phyloP scores from a whole-genome alignment of 2,329 filamentous ascomycete genomes.

The Intubia oerlemansii region DNA sequence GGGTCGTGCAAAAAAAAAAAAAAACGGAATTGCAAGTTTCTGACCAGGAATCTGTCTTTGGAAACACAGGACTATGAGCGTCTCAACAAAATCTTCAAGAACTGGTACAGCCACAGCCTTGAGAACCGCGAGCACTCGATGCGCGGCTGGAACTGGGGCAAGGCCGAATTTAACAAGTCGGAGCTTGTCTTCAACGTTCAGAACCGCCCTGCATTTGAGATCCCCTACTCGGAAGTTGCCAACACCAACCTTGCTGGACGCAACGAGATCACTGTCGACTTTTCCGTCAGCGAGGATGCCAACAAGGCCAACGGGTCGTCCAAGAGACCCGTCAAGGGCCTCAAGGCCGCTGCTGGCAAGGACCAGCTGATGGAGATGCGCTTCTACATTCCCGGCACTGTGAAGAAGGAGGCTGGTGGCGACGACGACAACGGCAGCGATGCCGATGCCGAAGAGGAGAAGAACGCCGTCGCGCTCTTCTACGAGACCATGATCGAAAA shows the following conservation, averaged over 20 bases:
- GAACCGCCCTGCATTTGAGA: slow-evolving; percentile 88
- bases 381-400: slow-evolving; percentile 90
- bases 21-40: too few relatives aligned
- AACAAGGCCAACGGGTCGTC: slow-evolving; percentile 24
- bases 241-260: slow-evolving; percentile 96
- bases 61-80: slow-evolving; percentile 86
- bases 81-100: slow-evolving; percentile 81
- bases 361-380: slow-evolving; percentile 97
- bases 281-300: slow-evolving; percentile 53
- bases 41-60: background rate
- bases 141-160: slow-evolving; percentile 98
- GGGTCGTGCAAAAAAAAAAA: background rate
- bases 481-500: slow-evolving; percentile 97
- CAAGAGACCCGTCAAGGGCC: slow-evolving; percentile 55
- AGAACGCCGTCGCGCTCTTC: slow-evolving; percentile 91
- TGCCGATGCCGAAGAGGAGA: slow-evolving; percentile 53
- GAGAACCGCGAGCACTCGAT: slow-evolving; percentile 88
- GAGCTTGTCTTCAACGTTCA: slow-evolving; percentile 94
- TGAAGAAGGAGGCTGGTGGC: slow-evolving; percentile 53
- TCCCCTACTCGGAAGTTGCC: slow-evolving; percentile 90
- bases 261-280: slow-evolving; percentile 93
- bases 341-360: slow-evolving; percentile 70
- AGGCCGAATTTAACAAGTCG: slow-evolving; percentile 86
- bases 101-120: slow-evolving; percentile 88
- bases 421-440: slow-evolving; percentile 56